Base-by-base conservation (phyloP, 768 basidiomycete species). In the Tylopilus balloui region DNA sequence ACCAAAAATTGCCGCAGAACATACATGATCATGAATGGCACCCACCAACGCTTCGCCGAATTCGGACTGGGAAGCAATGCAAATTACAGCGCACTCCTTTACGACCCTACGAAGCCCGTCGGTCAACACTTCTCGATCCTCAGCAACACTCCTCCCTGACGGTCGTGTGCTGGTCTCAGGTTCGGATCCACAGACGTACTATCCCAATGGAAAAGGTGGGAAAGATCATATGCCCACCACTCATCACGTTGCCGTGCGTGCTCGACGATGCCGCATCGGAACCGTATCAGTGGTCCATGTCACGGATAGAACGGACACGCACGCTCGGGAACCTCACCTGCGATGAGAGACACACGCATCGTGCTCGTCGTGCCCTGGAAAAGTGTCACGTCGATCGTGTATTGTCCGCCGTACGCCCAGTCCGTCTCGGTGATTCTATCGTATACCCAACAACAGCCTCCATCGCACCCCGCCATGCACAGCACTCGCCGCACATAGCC, bases 201-300 rank as follows among this genome's bases (percentile, higher is more conserved):
- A 69, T 37, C 59, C 72, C 20, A 63, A 72, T 23, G 64, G 64
- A 71, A 63, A 92, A 85, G 14, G 73, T 77, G 4, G 91, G 85
- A 73, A 89, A 88, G 57, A 90, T 68, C 1, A 78, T 81, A 45
- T 84, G 75, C 2, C 78, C 77, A 1, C 84, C 85, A 10, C 63
- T 69, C 84, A 89, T 88, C 0, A 79, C 68, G 55, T 88, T 89
- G 10, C 86, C 87, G 60, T 88, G 86, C 1, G 85, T 87, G 48
- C 83, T 86, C 23, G 87, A 87, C 0, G 78, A 78, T 3, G 85
- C 86, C 82, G 48, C 24, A 21, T 40, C 1, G 2, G 12, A 14
- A 1, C 11, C 17, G 13, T 21, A 6, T 37, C 35, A 52, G 10
- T 10, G n/a, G 5, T 15, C 12, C 15, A 1, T 6, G 20, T 21